These are phyloP conservation scores for Cordia subcordata DNA, from an alignment of 257 asterid genomes.

Conservation along the genomic window DNA sequence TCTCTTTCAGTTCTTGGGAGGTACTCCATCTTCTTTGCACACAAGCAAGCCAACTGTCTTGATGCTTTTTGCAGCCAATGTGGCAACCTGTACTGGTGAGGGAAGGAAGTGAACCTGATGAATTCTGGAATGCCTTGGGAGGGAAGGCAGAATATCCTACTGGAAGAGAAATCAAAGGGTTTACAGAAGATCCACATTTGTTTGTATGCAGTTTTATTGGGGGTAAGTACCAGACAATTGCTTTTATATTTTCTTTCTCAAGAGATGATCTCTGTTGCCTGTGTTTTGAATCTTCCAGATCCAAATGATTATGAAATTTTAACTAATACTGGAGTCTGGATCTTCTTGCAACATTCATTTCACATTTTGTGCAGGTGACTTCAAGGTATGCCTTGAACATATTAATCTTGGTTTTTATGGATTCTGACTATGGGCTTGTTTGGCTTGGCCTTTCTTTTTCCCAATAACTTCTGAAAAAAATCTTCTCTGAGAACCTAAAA, in stretches of 20 bases:
- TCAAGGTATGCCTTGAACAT: conserved; percentile 20
- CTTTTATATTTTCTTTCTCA: conserved; percentile 10
- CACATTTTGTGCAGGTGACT: conserved; percentile 15
- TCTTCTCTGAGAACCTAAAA: too few species aligned
- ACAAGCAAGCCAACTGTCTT: neutral
- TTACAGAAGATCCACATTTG: conserved; percentile 66
- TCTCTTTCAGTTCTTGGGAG: conserved; percentile 3
- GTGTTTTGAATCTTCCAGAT: conserved; percentile 11
- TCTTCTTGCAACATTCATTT: conserved; percentile 15
- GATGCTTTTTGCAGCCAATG: conserved; percentile 47
- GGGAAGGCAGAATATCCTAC: conserved; percentile 58
- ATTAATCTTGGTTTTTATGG: neutral
- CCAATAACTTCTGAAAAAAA: too few species aligned
- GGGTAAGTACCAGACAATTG: conserved; percentile 27
- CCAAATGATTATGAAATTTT: conserved; percentile 10
- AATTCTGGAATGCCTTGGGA: conserved; percentile 69
- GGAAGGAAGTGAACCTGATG: conserved; percentile 78
- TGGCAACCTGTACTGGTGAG: conserved; percentile 62
- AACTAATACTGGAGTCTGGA: conserved; percentile 23
- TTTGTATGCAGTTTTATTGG: conserved; percentile 43
- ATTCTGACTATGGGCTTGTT: neutral
- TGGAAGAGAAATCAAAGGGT: conserved; percentile 48
- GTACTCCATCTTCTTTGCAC: conserved; percentile 1
- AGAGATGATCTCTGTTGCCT: conserved; percentile 12
- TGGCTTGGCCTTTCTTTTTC: too few species aligned